A percentile compares a stretch with the other conserved stretches of the same genome.
phyloP scores from a whole-genome alignment of 768 basidiomycete genomes.

The Lactarius psammicola region DNA sequence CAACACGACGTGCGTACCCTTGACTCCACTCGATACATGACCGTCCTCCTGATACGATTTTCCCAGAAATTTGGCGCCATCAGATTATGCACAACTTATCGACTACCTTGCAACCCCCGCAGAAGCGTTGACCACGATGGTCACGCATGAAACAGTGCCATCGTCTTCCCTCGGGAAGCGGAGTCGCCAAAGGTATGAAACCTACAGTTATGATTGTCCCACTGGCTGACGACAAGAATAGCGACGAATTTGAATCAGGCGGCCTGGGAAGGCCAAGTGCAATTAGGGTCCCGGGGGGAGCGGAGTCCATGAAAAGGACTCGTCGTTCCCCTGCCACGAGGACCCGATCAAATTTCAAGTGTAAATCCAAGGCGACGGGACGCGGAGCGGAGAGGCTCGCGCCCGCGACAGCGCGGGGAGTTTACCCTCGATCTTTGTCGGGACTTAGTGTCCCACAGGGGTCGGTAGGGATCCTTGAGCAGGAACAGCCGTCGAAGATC shows the following conservation, averaged over 20 bases:
- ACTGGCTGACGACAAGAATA: no score
- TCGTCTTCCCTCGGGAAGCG: neutral
- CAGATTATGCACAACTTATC: neutral
- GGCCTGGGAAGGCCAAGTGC: no score
- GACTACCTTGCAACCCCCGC: neutral
- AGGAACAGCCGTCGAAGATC: neutral
- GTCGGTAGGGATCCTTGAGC: neutral
- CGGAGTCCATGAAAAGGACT: neutral
- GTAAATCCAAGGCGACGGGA: neutral
- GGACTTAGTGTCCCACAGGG: slow-evolving; percentile 1
- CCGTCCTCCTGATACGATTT: neutral
- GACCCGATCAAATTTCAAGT: neutral
- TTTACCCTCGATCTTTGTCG: neutral
- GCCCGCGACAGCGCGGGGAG: neutral
- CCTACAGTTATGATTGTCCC: no score
- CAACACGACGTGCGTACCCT: neutral
- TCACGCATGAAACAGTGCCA: neutral
- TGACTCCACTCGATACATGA: neutral
- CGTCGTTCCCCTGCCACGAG: neutral
- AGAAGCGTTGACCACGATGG: neutral
- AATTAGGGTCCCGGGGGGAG: no score
- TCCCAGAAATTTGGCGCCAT: neutral
- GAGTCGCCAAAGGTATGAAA: neutral
- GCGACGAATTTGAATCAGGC: no score
- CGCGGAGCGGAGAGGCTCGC: slow-evolving; percentile 14